Conservation (phyloP, 805 yeast genomes). For the Saccharomycopsis sp. region DNA sequence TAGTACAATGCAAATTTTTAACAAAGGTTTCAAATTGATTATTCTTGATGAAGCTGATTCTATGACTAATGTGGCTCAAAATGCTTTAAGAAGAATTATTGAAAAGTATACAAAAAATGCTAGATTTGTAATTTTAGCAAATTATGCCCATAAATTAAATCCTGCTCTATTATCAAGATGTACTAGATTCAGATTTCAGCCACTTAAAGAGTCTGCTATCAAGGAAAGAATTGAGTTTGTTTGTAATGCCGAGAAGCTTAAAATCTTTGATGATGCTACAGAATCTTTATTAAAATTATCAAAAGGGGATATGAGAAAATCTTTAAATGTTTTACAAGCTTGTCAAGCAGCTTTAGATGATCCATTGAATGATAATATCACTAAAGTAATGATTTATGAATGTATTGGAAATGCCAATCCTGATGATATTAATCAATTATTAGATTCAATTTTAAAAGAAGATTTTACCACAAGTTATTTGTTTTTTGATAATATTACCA, state of each 20-base stretch:
- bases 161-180: conserved; percentile 94
- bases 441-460: conserved; percentile 71
- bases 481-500: conserved; percentile 57
- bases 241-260: conserved; percentile 53
- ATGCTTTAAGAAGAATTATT: conserved; percentile 67
- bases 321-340: conserved; percentile 88
- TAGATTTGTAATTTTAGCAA: conserved; percentile 92
- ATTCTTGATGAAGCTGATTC: conserved; percentile 95
- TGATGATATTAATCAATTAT: conserved; percentile 60
- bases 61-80: conserved; percentile 83
- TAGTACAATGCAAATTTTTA: conserved; percentile 86
- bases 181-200: conserved; percentile 88
- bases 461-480: conserved; percentile 76
- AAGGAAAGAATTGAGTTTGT: conserved; percentile 59
- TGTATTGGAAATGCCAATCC: conserved; percentile 97
- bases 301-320: conserved; percentile 96
- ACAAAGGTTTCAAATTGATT: conserved; percentile 75
- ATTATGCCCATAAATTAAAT: conserved; percentile 88
- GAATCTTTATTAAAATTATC: conserved; percentile 58
- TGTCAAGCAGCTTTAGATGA: conserved; percentile 67
- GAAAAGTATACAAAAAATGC: conserved; percentile 92
- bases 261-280: conserved; percentile 48
- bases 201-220: conserved; percentile 60
- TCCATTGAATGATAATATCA: conserved; percentile 42
- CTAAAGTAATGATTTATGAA: conserved; percentile 72